These are phyloP conservation scores for Corynascus novoguineensis DNA, from an alignment of 495 filamentous ascomycete species.

Conservation along the genomic window DNA sequence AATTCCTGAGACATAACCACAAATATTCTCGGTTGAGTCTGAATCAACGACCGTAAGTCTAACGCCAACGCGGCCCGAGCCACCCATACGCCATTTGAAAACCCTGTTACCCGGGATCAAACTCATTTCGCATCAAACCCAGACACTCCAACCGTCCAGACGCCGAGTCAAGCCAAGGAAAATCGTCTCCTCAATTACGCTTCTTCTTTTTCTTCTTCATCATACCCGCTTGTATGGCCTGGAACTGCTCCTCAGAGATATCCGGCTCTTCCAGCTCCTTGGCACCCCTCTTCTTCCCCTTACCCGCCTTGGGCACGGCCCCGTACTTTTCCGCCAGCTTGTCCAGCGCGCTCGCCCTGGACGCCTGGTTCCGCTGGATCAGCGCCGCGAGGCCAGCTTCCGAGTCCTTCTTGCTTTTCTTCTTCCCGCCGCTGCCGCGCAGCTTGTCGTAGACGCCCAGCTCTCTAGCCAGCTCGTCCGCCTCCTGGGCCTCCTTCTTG, in stretches of 20 bases:
- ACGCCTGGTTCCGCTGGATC: conserved; percentile 38
- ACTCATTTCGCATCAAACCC: not conserved
- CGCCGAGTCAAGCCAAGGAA: not conserved
- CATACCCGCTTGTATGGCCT: conserved; percentile 35
- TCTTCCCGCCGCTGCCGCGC: conserved; percentile 42
- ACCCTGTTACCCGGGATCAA: not conserved
- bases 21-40: not conserved
- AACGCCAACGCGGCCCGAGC: not conserved
- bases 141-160: not conserved
- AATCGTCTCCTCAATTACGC: conserved; percentile 13
- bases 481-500: conserved; percentile 62
- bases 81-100: not conserved
- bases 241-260: conserved; percentile 65
- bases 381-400: conserved; percentile 40
- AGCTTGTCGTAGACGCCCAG: conserved; percentile 60
- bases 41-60: not conserved
- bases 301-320: conserved; percentile 35
- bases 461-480: conserved; percentile 64
- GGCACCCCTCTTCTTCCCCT: conserved; percentile 45
- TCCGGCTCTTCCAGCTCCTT: conserved; percentile 48
- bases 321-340: conserved; percentile 70
- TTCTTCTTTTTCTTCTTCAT: conserved; percentile 45
- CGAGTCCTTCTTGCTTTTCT: conserved; percentile 39
- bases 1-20: no score
- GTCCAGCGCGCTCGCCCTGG: conserved; percentile 52